A percentile compares a stretch with the other conserved stretches of the same genome.
Evolutionary conservation across 2,329 filamentous ascomycete species (phyloP).

Genomic region (Paraphaeosphaeria minitans): DNA sequence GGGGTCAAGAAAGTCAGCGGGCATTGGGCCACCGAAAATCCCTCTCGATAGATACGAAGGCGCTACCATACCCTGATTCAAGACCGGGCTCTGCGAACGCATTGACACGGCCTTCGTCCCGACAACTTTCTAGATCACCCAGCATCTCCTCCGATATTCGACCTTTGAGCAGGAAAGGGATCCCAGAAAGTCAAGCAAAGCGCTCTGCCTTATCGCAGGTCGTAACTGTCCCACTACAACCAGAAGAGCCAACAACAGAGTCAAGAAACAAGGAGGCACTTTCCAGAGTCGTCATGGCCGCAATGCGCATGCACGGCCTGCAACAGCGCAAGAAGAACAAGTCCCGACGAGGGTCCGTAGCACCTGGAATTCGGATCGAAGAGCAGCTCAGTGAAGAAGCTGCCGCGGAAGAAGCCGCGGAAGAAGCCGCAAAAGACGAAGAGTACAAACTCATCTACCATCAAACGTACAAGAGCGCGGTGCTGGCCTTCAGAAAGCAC

Average conservation of each 20-base stretch:
- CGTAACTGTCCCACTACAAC: constrained; percentile 33
- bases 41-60: constrained; percentile 35
- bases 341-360: constrained; percentile 30
- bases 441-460: constrained; percentile 61
- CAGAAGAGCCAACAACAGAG: constrained; percentile 44
- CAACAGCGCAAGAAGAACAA: constrained; percentile 50
- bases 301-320: constrained; percentile 58
- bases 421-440: constrained; percentile 50
- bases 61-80: constrained; percentile 25
- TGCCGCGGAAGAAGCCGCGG: constrained; percentile 35
- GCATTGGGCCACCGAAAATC: constrained; percentile 41
- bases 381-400: constrained; percentile 24
- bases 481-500: constrained; percentile 53
- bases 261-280: constrained; percentile 57
- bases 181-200: constrained; percentile 29
- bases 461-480: constrained; percentile 56
- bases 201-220: constrained; percentile 44
- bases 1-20: constrained; percentile 32
- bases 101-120: constrained; percentile 29
- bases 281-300: constrained; percentile 57
- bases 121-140: constrained; percentile 38
- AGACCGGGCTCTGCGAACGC: constrained; percentile 33
- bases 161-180: constrained; percentile 39
- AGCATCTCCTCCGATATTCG: constrained; percentile 40
- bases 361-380: constrained; percentile 20